Evolutionary conservation across 345 rosid genomes (phyloP).

Genomic region (Combretum micranthum): DNA sequence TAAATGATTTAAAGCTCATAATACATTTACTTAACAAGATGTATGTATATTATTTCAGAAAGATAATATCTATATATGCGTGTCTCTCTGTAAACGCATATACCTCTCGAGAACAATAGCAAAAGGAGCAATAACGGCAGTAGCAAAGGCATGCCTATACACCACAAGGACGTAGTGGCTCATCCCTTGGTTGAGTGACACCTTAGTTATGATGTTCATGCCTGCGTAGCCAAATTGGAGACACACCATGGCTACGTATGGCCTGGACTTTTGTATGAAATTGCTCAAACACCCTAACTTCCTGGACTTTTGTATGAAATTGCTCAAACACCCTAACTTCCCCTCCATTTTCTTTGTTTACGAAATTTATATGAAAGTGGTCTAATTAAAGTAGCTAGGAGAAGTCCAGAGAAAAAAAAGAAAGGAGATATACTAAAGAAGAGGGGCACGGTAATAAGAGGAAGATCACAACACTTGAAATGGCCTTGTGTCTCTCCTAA

Average conservation of each 20-base stretch:
- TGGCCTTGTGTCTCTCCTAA: slow-evolving; percentile 2
- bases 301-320: slow-evolving; percentile 47
- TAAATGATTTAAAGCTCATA: background rate
- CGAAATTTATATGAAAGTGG: background rate
- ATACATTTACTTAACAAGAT: background rate
- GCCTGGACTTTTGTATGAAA: slow-evolving; percentile 54
- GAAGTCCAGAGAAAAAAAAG: background rate
- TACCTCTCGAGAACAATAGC: slow-evolving; percentile 59
- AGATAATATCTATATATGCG: too few relatives aligned
- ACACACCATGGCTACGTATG: slow-evolving; percentile 82
- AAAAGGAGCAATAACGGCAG: slow-evolving; percentile 56
- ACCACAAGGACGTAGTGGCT: slow-evolving; percentile 70
- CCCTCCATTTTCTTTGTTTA: slow-evolving; percentile 41
- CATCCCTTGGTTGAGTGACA: slow-evolving; percentile 73
- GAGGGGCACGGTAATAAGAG: background rate
- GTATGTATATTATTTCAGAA: too few relatives aligned
- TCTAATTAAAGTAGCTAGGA: background rate
- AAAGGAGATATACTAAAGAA: background rate
- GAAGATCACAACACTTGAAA: too few relatives aligned
- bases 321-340: slow-evolving; percentile 24
- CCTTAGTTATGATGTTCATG: slow-evolving; percentile 81
- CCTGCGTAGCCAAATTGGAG: slow-evolving; percentile 95
- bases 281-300: too few relatives aligned
- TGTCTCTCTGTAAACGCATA: background rate
- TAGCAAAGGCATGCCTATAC: slow-evolving; percentile 64